Evolutionary conservation across 108 stramenopile genomes (phyloP), one percentile per base, ranked within the genome.

Genomic region (Fragilaria crotonensis): DNA sequence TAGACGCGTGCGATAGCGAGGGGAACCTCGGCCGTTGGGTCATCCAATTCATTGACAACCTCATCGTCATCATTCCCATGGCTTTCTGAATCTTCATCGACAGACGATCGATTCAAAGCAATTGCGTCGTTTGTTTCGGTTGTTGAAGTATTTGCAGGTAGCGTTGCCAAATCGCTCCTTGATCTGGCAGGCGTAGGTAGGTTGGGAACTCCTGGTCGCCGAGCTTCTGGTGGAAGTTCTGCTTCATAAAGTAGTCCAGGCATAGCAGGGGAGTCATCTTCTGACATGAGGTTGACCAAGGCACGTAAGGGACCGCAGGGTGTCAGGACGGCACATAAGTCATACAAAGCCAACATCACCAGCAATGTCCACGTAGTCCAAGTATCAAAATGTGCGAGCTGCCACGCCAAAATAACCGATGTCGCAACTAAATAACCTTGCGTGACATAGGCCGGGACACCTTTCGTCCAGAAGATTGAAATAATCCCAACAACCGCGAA

Each of bases 191-290:
- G 22, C 18, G 22, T 23, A 26, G 5, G 1, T 25, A 26, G 18
- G 25, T 41, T 20, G 28, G 64, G 27, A n/a, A 30, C 30, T 30
- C 76, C 78, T 21, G 88, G 88, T 31, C 84, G 75, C 33, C 74
- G 76, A 57, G 80, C 78, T 44, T 86, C 90, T 27, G 86, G 79
- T 4, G 94, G 87, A 5, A 96, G 71, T 44, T 85, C 71, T 3
- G 95, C 96, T 66, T 98, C 97, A 67, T 97, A 98, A 20, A 98
- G 75, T 21, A 98, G 68, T 7, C 97, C 97, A 19, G 97, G 96
- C 87, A 98, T 96, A 30, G 87, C 86, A 18, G 94, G 95, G 32
- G 91, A 83, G 61, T 90, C 84, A 60, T 93, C 88, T 44, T 88
- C 63, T 25, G 88, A 88, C 92, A 96, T 93, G 36, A 95, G 68